Evolutionary conservation across 768 basidiomycete genomes (phyloP).

Genomic region (Auricularia sp.): DNA sequence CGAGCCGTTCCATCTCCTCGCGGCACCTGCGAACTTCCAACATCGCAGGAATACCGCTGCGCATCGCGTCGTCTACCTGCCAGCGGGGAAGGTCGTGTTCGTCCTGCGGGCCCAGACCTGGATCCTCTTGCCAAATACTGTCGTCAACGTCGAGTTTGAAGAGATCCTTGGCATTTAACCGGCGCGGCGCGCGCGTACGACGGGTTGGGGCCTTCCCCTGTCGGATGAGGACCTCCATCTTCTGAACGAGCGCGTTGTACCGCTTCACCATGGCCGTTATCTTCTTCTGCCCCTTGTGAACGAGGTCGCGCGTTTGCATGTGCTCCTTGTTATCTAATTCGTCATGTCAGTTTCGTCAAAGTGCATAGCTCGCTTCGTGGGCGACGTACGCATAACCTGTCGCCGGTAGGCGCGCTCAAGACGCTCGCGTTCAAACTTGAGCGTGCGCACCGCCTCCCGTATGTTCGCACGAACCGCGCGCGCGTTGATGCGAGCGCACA

Average conservation of each 20-base stretch:
- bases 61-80: neutral
- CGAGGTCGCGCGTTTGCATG: neutral
- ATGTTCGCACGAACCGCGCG: neutral
- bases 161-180: neutral
- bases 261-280: neutral
- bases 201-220: neutral
- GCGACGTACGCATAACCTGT: neutral
- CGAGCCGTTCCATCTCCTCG: neutral
- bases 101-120: neutral
- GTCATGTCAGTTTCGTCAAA: too few species aligned
- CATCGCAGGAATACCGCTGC: neutral
- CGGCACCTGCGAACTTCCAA: neutral
- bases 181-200: neutral
- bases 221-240: neutral
- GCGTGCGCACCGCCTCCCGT: neutral
- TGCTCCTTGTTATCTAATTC: neutral
- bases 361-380: neutral
- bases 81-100: neutral
- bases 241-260: neutral
- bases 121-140: constrained; percentile 3
- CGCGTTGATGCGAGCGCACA: neutral
- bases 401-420: neutral
- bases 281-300: neutral
- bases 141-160: neutral
- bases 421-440: neutral